phyloP scores from a whole-genome alignment of 2,329 filamentous ascomycete species.

The Penicillium sp. region DNA sequence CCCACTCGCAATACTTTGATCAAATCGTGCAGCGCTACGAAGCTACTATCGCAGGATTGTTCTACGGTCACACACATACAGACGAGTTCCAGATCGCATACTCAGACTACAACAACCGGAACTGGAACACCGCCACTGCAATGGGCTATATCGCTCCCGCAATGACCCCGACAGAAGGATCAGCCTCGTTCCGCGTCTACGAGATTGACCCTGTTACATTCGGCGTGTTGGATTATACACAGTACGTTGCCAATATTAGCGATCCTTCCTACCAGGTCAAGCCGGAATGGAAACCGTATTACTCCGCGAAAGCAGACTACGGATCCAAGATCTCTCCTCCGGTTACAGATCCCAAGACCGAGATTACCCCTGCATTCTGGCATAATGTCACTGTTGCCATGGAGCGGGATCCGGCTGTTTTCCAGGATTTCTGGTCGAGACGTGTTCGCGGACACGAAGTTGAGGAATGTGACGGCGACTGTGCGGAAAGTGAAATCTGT shows the following conservation, averaged over 20 bases:
- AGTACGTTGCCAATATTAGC: constrained; percentile 54
- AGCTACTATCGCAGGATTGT: constrained; percentile 53
- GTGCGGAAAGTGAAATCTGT: constrained; percentile 50
- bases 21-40: constrained; percentile 54
- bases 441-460: constrained; percentile 49
- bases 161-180: constrained; percentile 54
- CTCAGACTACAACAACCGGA: constrained; percentile 45
- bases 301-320: constrained; percentile 56
- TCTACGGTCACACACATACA: constrained; percentile 57
- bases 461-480: constrained; percentile 43
- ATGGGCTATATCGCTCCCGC: constrained; percentile 55
- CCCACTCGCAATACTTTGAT: constrained; percentile 52
- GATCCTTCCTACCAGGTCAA: constrained; percentile 45
- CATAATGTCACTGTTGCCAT: constrained; percentile 54
- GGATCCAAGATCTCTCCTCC: constrained; percentile 47
- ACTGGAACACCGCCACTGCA: constrained; percentile 45
- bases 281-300: constrained; percentile 55
- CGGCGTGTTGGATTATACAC: constrained; percentile 52
- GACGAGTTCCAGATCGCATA: constrained; percentile 58
- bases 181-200: constrained; percentile 58
- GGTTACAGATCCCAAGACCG: constrained; percentile 34
- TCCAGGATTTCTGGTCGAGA: constrained; percentile 48
- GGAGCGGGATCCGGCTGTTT: constrained; percentile 43
- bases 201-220: constrained; percentile 57
- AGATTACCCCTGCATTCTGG: constrained; percentile 59